These are phyloP conservation scores for Pecoramyces ruminantium DNA, from an alignment of 192 early-diverging fungal species.

Conservation along the genomic window DNA sequence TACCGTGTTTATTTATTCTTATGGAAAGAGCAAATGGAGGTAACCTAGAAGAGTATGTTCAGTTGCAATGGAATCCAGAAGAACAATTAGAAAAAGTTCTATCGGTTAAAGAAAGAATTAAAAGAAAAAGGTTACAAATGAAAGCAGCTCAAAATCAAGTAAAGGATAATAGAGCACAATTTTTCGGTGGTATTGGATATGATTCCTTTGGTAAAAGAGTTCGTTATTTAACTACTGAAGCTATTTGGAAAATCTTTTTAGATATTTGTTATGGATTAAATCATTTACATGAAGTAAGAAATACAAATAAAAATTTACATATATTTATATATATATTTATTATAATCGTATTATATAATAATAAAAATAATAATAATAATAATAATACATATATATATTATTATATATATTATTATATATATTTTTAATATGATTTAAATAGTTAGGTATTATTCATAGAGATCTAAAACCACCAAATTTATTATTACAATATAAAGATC, in stretches of 20 bases:
- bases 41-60: constrained; percentile 84
- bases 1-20: constrained; percentile 86
- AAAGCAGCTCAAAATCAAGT: not conserved
- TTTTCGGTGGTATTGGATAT: constrained; percentile 10
- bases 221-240: constrained; percentile 26
- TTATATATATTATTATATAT: too few relatives aligned
- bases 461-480: constrained; percentile 71
- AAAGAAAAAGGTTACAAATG: constrained; percentile 10
- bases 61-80: constrained; percentile 21
- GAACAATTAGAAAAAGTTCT: not conserved
- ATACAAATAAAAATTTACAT: too few relatives aligned
- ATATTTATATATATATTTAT: too few relatives aligned
- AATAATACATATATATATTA: too few relatives aligned
- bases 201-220: constrained; percentile 1
- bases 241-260: constrained; percentile 75
- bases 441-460: constrained; percentile 1
- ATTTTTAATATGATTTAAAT: too few relatives aligned
- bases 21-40: constrained; percentile 87
- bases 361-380: too few relatives aligned
- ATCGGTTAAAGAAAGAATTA: not conserved
- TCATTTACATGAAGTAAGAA: constrained; percentile 73
- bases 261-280: constrained; percentile 81
- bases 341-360: too few relatives aligned
- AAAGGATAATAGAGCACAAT: not conserved
- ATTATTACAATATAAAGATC: constrained; percentile 53